These are phyloP conservation scores for Rheum nobile DNA, from an alignment of 148 eudicot species.

Conservation along the genomic window DNA sequence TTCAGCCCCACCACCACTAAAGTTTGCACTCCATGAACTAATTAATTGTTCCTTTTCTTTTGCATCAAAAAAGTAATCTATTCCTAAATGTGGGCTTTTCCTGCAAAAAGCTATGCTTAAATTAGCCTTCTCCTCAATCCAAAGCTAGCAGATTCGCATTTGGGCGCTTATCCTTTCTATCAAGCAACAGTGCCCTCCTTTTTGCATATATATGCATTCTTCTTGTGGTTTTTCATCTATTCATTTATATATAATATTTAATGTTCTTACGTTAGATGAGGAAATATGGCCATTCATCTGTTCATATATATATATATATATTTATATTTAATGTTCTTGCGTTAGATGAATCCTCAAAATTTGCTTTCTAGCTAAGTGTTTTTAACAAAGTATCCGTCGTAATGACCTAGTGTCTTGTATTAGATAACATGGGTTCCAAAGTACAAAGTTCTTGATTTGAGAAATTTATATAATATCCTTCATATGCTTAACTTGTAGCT, in stretches of 20 bases:
- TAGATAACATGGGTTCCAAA: too few relatives aligned
- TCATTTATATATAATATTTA: too few relatives aligned
- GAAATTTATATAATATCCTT: not conserved
- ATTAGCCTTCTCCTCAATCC: not conserved
- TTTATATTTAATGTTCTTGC: too few relatives aligned
- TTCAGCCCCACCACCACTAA: not conserved
- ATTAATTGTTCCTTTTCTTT: not conserved
- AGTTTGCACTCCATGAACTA: not conserved
- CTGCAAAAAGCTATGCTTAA: not conserved
- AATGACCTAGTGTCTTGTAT: too few relatives aligned
- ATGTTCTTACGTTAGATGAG: too few relatives aligned
- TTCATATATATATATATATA: too few relatives aligned
- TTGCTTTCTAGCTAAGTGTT: too few relatives aligned
- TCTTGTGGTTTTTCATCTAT: not conserved
- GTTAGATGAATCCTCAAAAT: too few relatives aligned
- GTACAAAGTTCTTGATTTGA: not conserved
- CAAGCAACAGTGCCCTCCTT: constrained; percentile 1
- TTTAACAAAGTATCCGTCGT: too few relatives aligned
- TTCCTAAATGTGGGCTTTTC: not conserved
- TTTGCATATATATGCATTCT: not conserved
- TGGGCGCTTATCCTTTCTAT: constrained; percentile 3
- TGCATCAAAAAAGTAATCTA: not conserved
- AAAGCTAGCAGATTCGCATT: not conserved
- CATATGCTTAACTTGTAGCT: not conserved
- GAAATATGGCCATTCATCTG: too few relatives aligned